A percentile compares a stretch with the other conserved stretches of the same genome.
Conservation (phyloP, 345 rosid genomes). For the Lepidium aucheri region DNA sequence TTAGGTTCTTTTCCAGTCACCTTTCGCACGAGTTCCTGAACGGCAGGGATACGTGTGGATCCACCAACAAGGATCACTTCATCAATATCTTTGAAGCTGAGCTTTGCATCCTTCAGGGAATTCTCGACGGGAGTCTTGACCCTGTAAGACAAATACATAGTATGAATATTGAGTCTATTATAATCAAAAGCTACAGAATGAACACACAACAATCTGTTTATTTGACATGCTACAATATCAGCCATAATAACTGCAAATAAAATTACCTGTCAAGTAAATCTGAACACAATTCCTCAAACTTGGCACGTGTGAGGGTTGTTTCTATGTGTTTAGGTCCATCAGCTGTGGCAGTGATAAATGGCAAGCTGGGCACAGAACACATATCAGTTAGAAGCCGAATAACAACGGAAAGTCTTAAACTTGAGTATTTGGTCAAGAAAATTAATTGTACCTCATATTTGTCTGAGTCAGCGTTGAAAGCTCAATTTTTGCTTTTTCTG, state of each 20-base stretch:
- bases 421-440: neutral
- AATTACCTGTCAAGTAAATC: conserved; percentile 81
- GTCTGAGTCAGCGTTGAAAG: conserved; percentile 87
- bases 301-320: conserved; percentile 80
- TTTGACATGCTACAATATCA: neutral
- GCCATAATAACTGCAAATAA: neutral
- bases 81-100: conserved; percentile 74
- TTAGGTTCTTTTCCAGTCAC: conserved; percentile 91
- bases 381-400: neutral
- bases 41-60: conserved; percentile 96
- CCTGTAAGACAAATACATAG: conserved; percentile 27
- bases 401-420: neutral
- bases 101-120: conserved; percentile 82
- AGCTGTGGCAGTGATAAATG: conserved; percentile 95
- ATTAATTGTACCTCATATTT: conserved; percentile 51
- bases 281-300: conserved; percentile 88
- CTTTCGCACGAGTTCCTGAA: conserved; percentile 86
- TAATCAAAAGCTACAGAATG: neutral
- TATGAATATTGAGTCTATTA: neutral
- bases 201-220: neutral
- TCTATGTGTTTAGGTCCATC: conserved; percentile 99
- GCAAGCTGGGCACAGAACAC: conserved; percentile 49
- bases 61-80: conserved; percentile 99
- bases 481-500: conserved; percentile 98
- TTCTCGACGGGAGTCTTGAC: conserved; percentile 82